These are phyloP conservation scores for Camillea tinctor DNA, from an alignment of 2,329 filamentous ascomycete species.

Conservation along the genomic window DNA sequence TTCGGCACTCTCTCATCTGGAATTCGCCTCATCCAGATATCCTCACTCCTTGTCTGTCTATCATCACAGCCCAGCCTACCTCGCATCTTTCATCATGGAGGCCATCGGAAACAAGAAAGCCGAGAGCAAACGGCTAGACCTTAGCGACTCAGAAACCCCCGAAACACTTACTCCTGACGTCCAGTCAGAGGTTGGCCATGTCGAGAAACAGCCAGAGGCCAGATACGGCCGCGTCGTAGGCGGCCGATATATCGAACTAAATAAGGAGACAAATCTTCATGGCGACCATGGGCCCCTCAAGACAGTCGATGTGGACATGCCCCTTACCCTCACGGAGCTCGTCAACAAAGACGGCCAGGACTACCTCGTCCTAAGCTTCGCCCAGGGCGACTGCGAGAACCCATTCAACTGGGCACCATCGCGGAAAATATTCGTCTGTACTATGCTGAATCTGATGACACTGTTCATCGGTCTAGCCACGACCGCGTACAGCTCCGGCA, in stretches of 20 bases:
- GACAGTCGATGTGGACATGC: slow-evolving; percentile 47
- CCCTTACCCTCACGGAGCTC: slow-evolving; percentile 44
- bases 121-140: neutral
- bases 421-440: slow-evolving; percentile 45
- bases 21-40: neutral
- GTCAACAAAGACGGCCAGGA: slow-evolving; percentile 43
- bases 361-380: slow-evolving; percentile 46
- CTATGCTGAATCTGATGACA: slow-evolving; percentile 50
- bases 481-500: slow-evolving; percentile 51
- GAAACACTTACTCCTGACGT: slow-evolving; percentile 1
- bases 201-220: slow-evolving; percentile 3
- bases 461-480: slow-evolving; percentile 55
- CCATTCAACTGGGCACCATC: slow-evolving; percentile 50
- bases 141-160: neutral
- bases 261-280: slow-evolving; percentile 31
- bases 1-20: neutral
- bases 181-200: neutral
- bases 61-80: neutral
- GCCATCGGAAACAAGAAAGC: neutral
- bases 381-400: slow-evolving; percentile 45
- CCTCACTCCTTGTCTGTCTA: neutral
- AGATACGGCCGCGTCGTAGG: slow-evolving; percentile 37
- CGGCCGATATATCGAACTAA: slow-evolving; percentile 35
- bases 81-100: neutral
- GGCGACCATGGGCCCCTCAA: slow-evolving; percentile 36